Conservation (phyloP, 148 eudicot species). For the Diospyros kaki region DNA sequence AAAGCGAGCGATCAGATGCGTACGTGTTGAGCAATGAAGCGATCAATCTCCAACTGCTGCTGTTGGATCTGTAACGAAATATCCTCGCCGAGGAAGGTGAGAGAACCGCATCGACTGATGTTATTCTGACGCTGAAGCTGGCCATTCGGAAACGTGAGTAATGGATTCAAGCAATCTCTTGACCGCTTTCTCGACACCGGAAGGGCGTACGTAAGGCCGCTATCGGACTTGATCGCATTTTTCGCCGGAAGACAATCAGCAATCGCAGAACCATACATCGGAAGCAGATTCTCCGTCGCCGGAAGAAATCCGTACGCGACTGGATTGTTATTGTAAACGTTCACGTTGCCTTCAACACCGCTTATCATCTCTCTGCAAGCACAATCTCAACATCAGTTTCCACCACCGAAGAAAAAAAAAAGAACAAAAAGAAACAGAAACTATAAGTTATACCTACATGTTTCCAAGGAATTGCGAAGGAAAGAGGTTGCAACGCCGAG, state of each 20-base stretch:
- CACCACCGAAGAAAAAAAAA: neutral
- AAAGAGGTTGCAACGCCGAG: conserved; percentile 10
- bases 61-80: conserved; percentile 39
- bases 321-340: neutral
- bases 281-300: conserved; percentile 3
- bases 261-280: conserved; percentile 11
- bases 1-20: neutral
- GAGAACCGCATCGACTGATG: neutral
- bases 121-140: neutral
- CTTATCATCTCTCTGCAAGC: neutral
- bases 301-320: conserved; percentile 3
- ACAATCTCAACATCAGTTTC: neutral
- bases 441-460: neutral
- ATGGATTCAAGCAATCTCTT: conserved; percentile 11
- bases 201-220: conserved; percentile 33
- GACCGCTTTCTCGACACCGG: conserved; percentile 28
- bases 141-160: neutral
- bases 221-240: conserved; percentile 25
- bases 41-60: conserved; percentile 36
- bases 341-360: neutral
- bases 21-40: conserved; percentile 38
- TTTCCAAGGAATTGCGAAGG: conserved; percentile 10
- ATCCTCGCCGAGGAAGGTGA: conserved; percentile 38
- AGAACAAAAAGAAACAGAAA: neutral
- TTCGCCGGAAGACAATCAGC: conserved; percentile 1